A percentile compares a stretch with the other conserved stretches of the same genome.
These are phyloP conservation scores for Exophiala sideris DNA, from an alignment of 2,329 filamentous ascomycete genomes.

Conservation along the genomic window DNA sequence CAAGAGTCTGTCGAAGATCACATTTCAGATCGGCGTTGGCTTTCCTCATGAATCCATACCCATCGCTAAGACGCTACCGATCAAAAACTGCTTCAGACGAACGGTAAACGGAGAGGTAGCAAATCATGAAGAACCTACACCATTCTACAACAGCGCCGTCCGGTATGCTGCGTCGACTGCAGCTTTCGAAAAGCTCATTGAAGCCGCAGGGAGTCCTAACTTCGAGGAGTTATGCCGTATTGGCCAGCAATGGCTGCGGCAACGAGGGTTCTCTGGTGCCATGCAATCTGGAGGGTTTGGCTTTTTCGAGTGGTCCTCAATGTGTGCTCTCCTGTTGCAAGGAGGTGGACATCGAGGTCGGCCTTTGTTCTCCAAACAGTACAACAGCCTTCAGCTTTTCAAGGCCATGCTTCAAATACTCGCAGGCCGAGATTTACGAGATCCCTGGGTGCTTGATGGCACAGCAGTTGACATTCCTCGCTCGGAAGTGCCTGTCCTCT, in stretches of 20 bases:
- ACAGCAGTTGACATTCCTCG: slow-evolving; percentile 34
- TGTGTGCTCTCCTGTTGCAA: slow-evolving; percentile 76
- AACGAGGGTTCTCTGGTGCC: slow-evolving; percentile 72
- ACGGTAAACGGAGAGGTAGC: slow-evolving; percentile 15
- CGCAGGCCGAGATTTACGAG: slow-evolving; percentile 69
- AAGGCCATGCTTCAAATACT: slow-evolving; percentile 91
- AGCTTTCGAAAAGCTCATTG: slow-evolving; percentile 71
- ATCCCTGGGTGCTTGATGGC: slow-evolving; percentile 56
- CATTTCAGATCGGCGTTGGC: slow-evolving; percentile 68
- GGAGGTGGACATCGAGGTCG: slow-evolving; percentile 70
- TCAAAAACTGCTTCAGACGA: slow-evolving; percentile 65
- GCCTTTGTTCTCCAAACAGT: slow-evolving; percentile 69
- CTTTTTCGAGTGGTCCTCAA: slow-evolving; percentile 82
- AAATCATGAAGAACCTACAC: slow-evolving; percentile 52
- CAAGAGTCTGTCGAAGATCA: slow-evolving; percentile 33
- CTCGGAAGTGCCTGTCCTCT: slow-evolving; percentile 65
- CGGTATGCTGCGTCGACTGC: slow-evolving; percentile 72
- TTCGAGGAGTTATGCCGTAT: slow-evolving; percentile 83
- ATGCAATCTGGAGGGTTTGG: slow-evolving; percentile 82
- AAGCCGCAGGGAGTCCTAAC: slow-evolving; percentile 63
- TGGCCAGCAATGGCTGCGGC: slow-evolving; percentile 82
- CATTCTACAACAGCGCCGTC: slow-evolving; percentile 85
- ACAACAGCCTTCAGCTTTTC: slow-evolving; percentile 91
- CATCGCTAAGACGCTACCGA: slow-evolving; percentile 65
- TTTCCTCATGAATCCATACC: slow-evolving; percentile 68